A percentile compares a stretch with the other conserved stretches of the same genome.
Evolutionary conservation across 2,329 filamentous ascomycete genomes (phyloP).

Genomic region (Epichloe aotearoae): DNA sequence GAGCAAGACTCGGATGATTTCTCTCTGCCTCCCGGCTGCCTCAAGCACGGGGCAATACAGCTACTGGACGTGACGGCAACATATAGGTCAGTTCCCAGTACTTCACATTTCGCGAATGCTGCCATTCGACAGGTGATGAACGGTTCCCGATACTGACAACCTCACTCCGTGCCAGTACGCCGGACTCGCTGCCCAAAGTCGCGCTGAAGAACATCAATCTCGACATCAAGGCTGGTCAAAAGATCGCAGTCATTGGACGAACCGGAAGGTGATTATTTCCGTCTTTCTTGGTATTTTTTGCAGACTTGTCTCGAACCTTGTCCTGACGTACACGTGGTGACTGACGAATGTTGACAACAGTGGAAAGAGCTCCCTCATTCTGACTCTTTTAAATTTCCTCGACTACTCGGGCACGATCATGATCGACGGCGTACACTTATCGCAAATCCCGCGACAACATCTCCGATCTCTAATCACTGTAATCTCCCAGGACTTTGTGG

Average conservation of each 20-base stretch:
- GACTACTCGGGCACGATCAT: neutral
- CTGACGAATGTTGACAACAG: conserved; percentile 1
- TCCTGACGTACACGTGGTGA: neutral
- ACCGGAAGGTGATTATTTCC: conserved; percentile 6
- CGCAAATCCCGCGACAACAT: conserved; percentile 9
- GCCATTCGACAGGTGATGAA: too few relatives aligned
- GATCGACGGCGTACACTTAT: conserved; percentile 18
- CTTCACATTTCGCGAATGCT: neutral
- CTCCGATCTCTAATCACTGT: conserved; percentile 18
- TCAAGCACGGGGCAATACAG: neutral
- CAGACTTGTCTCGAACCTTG: too few relatives aligned
- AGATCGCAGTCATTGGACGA: conserved; percentile 11
- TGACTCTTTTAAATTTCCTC: neutral
- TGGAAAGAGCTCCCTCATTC: conserved; percentile 12
- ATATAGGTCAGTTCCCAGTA: neutral
- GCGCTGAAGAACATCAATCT: neutral
- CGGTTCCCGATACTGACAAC: neutral
- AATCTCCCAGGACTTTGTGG: conserved; percentile 16
- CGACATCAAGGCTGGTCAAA: conserved; percentile 8
- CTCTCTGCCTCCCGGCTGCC: neutral
- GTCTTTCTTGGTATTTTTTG: neutral
- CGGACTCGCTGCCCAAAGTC: neutral
- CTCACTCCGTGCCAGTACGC: neutral
- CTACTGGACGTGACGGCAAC: neutral
- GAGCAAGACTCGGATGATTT: neutral